Percentiles rank a stretch among this genome's conserved stretches.
Evolutionary conservation across 208 protist genomes (phyloP).

Genomic region (Leishmania braziliensis): DNA sequence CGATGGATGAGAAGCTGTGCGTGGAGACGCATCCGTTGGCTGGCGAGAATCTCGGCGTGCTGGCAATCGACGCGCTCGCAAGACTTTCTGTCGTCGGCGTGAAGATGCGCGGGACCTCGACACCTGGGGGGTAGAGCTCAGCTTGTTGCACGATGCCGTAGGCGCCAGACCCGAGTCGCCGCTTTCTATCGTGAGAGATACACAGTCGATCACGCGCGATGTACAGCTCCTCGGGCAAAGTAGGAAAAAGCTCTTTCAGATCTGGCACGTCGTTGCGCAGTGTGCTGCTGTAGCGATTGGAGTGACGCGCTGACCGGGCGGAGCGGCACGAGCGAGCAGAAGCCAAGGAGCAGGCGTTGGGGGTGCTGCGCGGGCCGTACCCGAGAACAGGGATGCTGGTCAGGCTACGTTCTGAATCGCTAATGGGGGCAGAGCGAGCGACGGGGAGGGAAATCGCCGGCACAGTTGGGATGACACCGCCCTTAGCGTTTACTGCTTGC

Average conservation of each 20-base stretch:
- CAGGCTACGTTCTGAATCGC: constrained; percentile 22
- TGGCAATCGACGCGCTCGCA: constrained; percentile 5
- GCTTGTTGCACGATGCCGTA: constrained; percentile 68
- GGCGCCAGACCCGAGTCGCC: constrained; percentile 49
- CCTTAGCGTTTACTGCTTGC: constrained; percentile 5
- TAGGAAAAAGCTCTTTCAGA: constrained; percentile 51
- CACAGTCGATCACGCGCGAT: constrained; percentile 49
- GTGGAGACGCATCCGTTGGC: neutral
- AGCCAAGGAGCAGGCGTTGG: constrained; percentile 22
- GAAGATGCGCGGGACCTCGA: constrained; percentile 28
- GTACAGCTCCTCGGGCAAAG: constrained; percentile 43
- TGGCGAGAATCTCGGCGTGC: constrained; percentile 14
- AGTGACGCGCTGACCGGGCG: constrained; percentile 26
- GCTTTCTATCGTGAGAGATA: constrained; percentile 22
- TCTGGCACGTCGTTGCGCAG: constrained; percentile 15
- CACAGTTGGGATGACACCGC: constrained; percentile 17
- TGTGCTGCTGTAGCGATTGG: constrained; percentile 14
- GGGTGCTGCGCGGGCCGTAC: constrained; percentile 25
- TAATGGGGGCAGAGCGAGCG: neutral
- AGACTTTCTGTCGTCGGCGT: constrained; percentile 14
- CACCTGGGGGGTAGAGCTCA: constrained; percentile 55
- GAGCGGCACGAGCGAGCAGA: constrained; percentile 27
- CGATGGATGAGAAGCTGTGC: constrained; percentile 15
- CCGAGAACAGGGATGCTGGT: constrained; percentile 11
- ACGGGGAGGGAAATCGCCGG: constrained; percentile 20